Percentiles rank a stretch among this genome's conserved stretches.
Conservation (phyloP, 1,139 yeast genomes). For the Magnusiomyces suaveolens region DNA sequence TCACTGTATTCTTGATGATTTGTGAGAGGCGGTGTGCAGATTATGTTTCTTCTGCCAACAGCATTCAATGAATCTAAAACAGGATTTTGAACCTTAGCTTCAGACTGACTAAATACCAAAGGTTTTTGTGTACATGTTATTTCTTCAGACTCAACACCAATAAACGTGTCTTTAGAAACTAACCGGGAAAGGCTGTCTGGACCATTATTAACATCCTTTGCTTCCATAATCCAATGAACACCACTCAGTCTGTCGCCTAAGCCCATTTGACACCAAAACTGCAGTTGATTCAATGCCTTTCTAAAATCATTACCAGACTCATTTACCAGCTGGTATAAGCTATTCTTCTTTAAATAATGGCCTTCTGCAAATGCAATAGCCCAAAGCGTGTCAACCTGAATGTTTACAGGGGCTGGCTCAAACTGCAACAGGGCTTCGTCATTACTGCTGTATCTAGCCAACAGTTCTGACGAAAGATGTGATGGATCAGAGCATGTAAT, state of each 20-base stretch:
- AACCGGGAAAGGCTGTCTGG: background rate
- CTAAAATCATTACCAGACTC: slow-evolving; percentile 44
- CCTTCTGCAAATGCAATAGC: slow-evolving; percentile 33
- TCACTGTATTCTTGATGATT: background rate
- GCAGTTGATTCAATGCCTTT: slow-evolving; percentile 45
- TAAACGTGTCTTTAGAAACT: slow-evolving; percentile 7
- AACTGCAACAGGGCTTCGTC: slow-evolving; percentile 26
- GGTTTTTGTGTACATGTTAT: background rate
- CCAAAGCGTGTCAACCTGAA: slow-evolving; percentile 31
- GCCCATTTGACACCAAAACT: slow-evolving; percentile 44
- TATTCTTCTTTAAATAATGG: slow-evolving; percentile 30
- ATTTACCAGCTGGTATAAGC: slow-evolving; percentile 34
- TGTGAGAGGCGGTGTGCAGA: background rate
- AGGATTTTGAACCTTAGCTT: background rate
- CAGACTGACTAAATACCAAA: background rate
- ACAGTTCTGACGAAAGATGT: slow-evolving; percentile 5
- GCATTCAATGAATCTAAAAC: background rate
- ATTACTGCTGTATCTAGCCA: slow-evolving; percentile 4
- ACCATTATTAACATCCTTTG: background rate
- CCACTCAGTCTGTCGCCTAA: slow-evolving; percentile 21
- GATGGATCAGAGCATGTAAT: slow-evolving; percentile 56
- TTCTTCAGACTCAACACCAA: slow-evolving; percentile 1
- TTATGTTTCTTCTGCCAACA: background rate
- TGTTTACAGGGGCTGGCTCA: slow-evolving; percentile 20
- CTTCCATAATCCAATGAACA: slow-evolving; percentile 5